Conservation (phyloP, 2,329 filamentous ascomycete genomes). For the Chrysoporthe austroafricana region DNA sequence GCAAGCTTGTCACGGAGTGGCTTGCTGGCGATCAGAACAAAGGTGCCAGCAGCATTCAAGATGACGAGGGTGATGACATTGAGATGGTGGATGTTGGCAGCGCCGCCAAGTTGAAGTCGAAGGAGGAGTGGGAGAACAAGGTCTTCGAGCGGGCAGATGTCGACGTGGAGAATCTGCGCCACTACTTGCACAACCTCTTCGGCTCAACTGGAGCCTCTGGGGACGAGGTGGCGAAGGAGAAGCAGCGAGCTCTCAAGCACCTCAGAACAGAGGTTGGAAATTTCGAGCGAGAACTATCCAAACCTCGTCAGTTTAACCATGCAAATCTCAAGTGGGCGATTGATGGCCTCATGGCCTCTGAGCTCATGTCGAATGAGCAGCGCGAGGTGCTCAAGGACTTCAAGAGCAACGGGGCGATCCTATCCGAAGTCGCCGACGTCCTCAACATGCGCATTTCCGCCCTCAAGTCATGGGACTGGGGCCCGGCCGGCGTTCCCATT, state of each 20-base stretch:
- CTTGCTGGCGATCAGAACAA: slow-evolving; percentile 36
- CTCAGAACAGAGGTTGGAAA: slow-evolving; percentile 36
- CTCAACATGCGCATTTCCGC: slow-evolving; percentile 55
- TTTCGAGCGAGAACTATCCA: slow-evolving; percentile 39
- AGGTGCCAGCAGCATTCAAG: slow-evolving; percentile 31
- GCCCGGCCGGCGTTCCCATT: slow-evolving; percentile 42
- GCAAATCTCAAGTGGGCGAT: slow-evolving; percentile 45
- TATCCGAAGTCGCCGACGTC: slow-evolving; percentile 55
- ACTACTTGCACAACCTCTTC: slow-evolving; percentile 49
- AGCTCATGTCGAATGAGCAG: slow-evolving; percentile 49
- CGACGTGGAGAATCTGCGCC: slow-evolving; percentile 42
- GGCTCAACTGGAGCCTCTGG: slow-evolving; percentile 26
- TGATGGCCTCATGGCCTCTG: slow-evolving; percentile 46
- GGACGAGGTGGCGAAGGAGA: slow-evolving; percentile 30
- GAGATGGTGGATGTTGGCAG: slow-evolving; percentile 44
- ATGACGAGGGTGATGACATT: slow-evolving; percentile 26
- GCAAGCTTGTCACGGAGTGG: slow-evolving; percentile 53
- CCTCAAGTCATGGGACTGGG: slow-evolving; percentile 53
- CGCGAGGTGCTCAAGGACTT: slow-evolving; percentile 49
- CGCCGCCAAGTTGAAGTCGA: slow-evolving; percentile 45
- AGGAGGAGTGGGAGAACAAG: slow-evolving; percentile 48
- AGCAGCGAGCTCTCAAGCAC: slow-evolving; percentile 32
- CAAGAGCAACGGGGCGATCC: slow-evolving; percentile 43
- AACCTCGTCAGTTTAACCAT: slow-evolving; percentile 41
- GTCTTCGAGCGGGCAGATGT: slow-evolving; percentile 47